These are phyloP conservation scores for Przewalskia tangutica DNA, from an alignment of 257 asterid species.

Conservation along the genomic window DNA sequence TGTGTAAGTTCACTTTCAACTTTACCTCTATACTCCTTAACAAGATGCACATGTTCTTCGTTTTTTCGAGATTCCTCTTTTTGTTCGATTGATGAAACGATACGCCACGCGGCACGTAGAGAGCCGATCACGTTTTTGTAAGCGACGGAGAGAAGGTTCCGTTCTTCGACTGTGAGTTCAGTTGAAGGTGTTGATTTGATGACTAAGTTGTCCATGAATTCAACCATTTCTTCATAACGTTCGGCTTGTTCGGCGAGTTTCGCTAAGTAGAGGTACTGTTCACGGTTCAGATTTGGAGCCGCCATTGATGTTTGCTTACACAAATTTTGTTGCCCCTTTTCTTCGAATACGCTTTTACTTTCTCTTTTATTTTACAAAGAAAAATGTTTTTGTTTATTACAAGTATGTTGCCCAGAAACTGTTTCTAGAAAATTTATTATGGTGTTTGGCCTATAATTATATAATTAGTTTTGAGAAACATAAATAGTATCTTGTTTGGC, in stretches of 20 bases:
- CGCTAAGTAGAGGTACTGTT: constrained; percentile 34
- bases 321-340: background rate
- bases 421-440: no score
- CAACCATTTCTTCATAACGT: constrained; percentile 44
- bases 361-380: no score
- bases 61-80: constrained; percentile 43
- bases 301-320: constrained; percentile 10
- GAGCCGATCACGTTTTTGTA: constrained; percentile 48
- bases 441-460: no score
- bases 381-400: no score
- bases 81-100: constrained; percentile 38
- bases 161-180: constrained; percentile 38
- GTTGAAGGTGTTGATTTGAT: constrained; percentile 24
- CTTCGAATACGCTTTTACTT: background rate
- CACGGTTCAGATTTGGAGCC: constrained; percentile 25
- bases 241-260: constrained; percentile 47
- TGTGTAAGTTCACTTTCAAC: constrained; percentile 27
- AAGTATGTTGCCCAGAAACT: no score
- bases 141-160: constrained; percentile 43
- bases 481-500: no score
- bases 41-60: constrained; percentile 33
- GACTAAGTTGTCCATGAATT: constrained; percentile 40
- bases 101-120: constrained; percentile 42
- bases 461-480: no score
- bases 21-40: constrained; percentile 37